phyloP scores from a whole-genome alignment of 257 asterid genomes.

The Anisodus acutangulus region DNA sequence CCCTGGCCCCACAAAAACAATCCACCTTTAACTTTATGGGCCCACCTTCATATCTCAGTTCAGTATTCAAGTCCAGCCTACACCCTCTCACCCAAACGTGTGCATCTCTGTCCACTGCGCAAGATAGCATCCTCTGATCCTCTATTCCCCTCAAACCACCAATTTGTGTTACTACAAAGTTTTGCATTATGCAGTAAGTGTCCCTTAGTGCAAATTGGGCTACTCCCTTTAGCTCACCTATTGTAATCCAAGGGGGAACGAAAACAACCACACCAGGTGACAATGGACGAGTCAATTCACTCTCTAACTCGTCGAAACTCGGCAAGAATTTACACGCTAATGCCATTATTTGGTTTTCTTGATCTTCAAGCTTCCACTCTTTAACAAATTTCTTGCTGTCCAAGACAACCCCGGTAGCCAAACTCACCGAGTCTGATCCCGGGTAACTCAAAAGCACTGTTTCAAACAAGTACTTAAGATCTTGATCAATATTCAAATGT shows the following conservation, averaged over 20 bases:
- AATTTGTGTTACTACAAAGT: slow-evolving; percentile 62
- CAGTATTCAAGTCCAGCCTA: slow-evolving; percentile 59
- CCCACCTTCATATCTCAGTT: slow-evolving; percentile 71
- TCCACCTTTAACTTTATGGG: slow-evolving; percentile 24
- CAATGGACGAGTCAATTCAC: slow-evolving; percentile 52
- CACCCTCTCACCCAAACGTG: slow-evolving; percentile 79
- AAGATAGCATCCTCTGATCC: slow-evolving; percentile 48
- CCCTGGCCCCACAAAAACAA: slow-evolving; percentile 38
- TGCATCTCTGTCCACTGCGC: slow-evolving; percentile 42
- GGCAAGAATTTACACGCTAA: slow-evolving; percentile 70
- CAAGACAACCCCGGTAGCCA: slow-evolving; percentile 44
- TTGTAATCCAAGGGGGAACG: slow-evolving; percentile 53
- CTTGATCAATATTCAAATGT: slow-evolving; percentile 43
- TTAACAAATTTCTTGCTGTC: slow-evolving; percentile 57
- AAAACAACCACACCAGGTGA: slow-evolving; percentile 73
- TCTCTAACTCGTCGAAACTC: slow-evolving; percentile 75
- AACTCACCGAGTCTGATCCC: slow-evolving; percentile 34
- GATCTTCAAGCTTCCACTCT: slow-evolving; percentile 48
- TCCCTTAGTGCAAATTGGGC: slow-evolving; percentile 74
- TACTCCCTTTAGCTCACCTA: slow-evolving; percentile 56
- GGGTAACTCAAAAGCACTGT: slow-evolving; percentile 51
- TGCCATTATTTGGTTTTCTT: slow-evolving; percentile 34
- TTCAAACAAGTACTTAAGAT: slow-evolving; percentile 54
- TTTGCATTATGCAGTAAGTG: slow-evolving; percentile 69
- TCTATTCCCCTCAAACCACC: slow-evolving; percentile 71